Evolutionary conservation across 768 basidiomycete species (phyloP), one percentile per base, ranked within the genome.

Genomic region (Termitomyces sp.): DNA sequence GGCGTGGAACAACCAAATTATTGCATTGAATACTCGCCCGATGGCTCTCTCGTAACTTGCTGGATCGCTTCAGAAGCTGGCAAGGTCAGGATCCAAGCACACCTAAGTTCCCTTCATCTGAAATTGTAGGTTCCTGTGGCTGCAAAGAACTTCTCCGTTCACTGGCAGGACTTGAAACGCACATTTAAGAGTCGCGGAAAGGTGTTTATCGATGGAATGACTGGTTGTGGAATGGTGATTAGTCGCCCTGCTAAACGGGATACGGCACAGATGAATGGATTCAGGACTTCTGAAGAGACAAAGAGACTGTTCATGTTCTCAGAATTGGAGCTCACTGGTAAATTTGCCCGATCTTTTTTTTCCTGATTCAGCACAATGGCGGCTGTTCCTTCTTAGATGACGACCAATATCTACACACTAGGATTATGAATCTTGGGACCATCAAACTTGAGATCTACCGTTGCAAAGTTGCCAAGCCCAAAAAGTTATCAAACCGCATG

Each of bases 41-140:
- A 62, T 37, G 45, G 46, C 15, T 48, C 45, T 28, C 34, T 56
- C 0, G 62, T 57, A 2, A 64, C 61, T 11, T 67, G 65, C 45
- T 66, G 64, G 64, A 63, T 68, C 2, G 51, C 58, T 8, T 68
- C 66, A 0, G 64, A 68, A 30, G 52, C 56, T 6, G 65, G 64
- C n/a, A 68, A 68, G 55, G 66, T 64, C 32, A 34, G n/a, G 46
- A 47, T 21, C 6, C 28, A 45, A 45, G 28, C n/a, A 14, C 19
- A 12, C 5, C 8, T 8, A 3, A 15, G 30, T 32, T n/a, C 10
- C 45, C 12, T 21, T 14, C 2, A 32, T 32, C 19, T 32, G 11
- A 32, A 32, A n/a, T 7, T 40, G 8, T 24, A 40, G 12, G 2
- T 24, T 14, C 10, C 5, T 19, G 37, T 17, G 10, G 26, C 22